Percentiles rank a stretch among this genome's conserved stretches.
Conservation (phyloP, 2,329 filamentous ascomycete species). For the Microcyclospora tardicrescens region DNA sequence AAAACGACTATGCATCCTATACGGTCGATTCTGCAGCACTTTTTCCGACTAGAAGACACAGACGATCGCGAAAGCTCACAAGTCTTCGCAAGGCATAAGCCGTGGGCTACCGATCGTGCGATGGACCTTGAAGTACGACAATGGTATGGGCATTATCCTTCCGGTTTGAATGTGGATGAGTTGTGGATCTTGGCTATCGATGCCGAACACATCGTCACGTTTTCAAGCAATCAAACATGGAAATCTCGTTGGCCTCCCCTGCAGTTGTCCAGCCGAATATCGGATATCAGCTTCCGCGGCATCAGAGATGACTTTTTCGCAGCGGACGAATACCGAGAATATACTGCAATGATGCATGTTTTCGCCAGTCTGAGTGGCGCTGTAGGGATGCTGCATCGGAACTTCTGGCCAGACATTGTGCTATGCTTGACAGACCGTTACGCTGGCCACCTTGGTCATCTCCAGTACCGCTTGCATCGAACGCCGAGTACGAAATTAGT, state of each 20-base stretch:
- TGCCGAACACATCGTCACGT: constrained; percentile 29
- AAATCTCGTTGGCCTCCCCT: constrained; percentile 31
- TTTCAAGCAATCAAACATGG: constrained; percentile 32
- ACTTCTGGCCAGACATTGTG: constrained; percentile 30
- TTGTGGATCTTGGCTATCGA: constrained; percentile 31
- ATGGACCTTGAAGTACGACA: constrained; percentile 30
- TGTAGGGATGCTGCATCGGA: constrained; percentile 31
- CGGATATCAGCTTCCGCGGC: constrained; percentile 29
- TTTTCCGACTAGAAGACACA: constrained; percentile 32
- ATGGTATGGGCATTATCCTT: constrained; percentile 32
- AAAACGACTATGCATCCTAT: constrained; percentile 27
- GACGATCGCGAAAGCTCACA: constrained; percentile 27
- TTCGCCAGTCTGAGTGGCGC: constrained; percentile 28
- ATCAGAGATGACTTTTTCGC: constrained; percentile 28
- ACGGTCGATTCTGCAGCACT: constrained; percentile 30
- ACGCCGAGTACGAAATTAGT: constrained; percentile 31
- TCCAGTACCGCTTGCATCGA: constrained; percentile 31
- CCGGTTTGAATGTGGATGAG: constrained; percentile 30
- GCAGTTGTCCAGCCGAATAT: constrained; percentile 28
- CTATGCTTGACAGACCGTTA: constrained; percentile 30
- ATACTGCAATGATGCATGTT: constrained; percentile 26
- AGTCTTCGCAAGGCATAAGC: constrained; percentile 31
- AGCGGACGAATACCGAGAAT: constrained; percentile 21
- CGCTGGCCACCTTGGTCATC: constrained; percentile 29
- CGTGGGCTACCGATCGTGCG: constrained; percentile 29